phyloP scores from a whole-genome alignment of 1,139 yeast genomes.

The Sugiyamaella grinbergsii region DNA sequence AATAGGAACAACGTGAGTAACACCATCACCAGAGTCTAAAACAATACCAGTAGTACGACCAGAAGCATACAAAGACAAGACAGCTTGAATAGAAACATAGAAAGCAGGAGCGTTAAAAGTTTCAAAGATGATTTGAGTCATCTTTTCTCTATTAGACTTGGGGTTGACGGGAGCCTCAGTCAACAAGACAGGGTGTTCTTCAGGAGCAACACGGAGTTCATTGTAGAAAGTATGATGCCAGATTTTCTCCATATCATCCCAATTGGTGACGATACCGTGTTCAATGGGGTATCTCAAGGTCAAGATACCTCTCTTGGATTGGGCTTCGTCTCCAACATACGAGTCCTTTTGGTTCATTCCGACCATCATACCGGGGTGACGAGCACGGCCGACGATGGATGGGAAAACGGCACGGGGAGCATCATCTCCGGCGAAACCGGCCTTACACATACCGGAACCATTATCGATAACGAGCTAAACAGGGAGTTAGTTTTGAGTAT shows the following conservation, averaged over 20 bases:
- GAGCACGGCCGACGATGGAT: conserved; percentile 99
- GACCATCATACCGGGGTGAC: conserved; percentile 97
- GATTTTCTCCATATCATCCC: conserved; percentile 99
- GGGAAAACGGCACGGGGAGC: conserved; percentile 99
- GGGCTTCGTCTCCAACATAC: conserved; percentile 99
- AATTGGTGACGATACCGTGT: conserved; percentile 99
- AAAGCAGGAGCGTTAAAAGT: conserved; percentile 99
- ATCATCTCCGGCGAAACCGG: conserved; percentile 99
- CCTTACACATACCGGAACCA: conserved; percentile 99
- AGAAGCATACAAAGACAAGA: conserved; percentile 94
- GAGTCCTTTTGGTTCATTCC: conserved; percentile 99
- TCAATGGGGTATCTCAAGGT: conserved; percentile 98
- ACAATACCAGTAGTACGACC: conserved; percentile 99
- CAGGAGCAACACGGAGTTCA: conserved; percentile 98
- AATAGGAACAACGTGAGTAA: conserved; percentile 99
- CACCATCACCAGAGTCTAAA: conserved; percentile 99
- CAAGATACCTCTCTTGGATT: conserved; percentile 99
- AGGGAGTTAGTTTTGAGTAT: conserved; percentile 7
- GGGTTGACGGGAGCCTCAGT: conserved; percentile 99
- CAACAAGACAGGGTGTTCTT: conserved; percentile 96
- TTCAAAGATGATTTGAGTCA: conserved; percentile 98
- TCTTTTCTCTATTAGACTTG: conserved; percentile 98
- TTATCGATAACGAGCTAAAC: conserved; percentile 85
- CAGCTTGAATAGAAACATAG: conserved; percentile 98
- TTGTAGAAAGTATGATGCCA: conserved; percentile 99